These are phyloP conservation scores for Actinidia arguta DNA, from an alignment of 179 eudicot genomes.

Conservation along the genomic window DNA sequence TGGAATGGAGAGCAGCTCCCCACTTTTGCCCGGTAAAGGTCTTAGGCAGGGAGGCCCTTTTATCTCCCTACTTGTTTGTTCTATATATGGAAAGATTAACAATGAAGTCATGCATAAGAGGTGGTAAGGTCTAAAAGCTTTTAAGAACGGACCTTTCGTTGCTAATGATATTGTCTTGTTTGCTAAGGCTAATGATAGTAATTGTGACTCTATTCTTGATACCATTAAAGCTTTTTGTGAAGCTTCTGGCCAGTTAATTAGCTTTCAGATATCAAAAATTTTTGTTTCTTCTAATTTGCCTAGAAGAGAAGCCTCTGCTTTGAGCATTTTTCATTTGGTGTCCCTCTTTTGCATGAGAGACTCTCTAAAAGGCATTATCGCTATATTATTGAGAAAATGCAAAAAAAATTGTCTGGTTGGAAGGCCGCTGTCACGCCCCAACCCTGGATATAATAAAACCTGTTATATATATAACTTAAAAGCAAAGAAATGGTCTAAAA, in stretches of 20 bases:
- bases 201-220: not conserved
- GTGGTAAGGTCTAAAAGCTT: not conserved
- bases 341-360: not conserved
- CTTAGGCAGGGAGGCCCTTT: not conserved
- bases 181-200: not conserved
- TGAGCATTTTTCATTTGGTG: not conserved
- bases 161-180: not conserved
- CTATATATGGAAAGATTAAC: not conserved
- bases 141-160: not conserved
- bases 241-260: not conserved
- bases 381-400: not conserved
- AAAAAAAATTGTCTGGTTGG: not conserved
- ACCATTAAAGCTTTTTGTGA: not conserved
- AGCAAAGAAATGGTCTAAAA: no score
- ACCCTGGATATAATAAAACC: no score
- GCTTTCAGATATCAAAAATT: not conserved
- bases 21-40: not conserved
- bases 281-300: not conserved
- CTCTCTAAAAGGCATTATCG: not conserved
- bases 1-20: no score
- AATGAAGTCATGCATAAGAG: not conserved
- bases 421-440: no score
- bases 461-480: no score
- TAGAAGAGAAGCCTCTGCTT: not conserved
- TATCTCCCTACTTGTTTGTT: not conserved